Conservation (phyloP, 2,329 filamentous ascomycete genomes). For the Pestalotiopsis fici region DNA sequence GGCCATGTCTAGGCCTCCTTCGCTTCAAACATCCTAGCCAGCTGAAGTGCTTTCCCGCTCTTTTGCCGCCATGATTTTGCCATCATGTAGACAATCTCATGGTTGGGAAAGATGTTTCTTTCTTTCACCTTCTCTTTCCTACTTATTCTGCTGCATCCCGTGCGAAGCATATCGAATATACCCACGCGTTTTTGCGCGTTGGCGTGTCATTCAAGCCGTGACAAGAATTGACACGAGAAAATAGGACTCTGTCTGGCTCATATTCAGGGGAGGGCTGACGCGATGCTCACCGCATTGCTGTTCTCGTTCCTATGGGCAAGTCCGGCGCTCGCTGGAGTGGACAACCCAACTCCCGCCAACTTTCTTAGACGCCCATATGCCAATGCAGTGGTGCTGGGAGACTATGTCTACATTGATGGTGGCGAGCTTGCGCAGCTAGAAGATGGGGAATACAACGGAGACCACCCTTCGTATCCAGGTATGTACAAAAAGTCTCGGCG, state of each 20-base stretch:
- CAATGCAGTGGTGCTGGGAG: conserved; percentile 28
- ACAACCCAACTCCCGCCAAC: not conserved
- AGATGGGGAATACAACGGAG: conserved; percentile 21
- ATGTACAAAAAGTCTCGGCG: conserved; percentile 4
- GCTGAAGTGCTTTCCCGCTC: not conserved
- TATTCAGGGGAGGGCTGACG: not conserved
- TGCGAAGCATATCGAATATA: not conserved
- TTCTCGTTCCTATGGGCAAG: not conserved
- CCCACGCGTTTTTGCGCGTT: not conserved
- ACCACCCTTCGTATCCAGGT: conserved; percentile 23
- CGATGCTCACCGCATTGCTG: not conserved
- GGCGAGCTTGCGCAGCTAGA: conserved; percentile 30
- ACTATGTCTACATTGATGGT: conserved; percentile 39
- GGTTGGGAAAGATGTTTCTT: not conserved
- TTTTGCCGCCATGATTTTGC: not conserved
- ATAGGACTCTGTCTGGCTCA: not conserved
- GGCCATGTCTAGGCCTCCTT: not conserved
- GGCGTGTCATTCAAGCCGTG: not conserved
- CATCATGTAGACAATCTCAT: not conserved
- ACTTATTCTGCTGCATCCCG: not conserved
- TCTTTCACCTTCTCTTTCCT: not conserved
- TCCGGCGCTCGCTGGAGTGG: not conserved
- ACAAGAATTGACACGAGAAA: not conserved
- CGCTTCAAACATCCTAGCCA: not conserved
- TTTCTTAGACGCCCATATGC: not conserved